A percentile compares a stretch with the other conserved stretches of the same genome.
These are phyloP conservation scores for Pterothamnion heteromorphum DNA, from an alignment of 31 red algal species.

Conservation along the genomic window DNA sequence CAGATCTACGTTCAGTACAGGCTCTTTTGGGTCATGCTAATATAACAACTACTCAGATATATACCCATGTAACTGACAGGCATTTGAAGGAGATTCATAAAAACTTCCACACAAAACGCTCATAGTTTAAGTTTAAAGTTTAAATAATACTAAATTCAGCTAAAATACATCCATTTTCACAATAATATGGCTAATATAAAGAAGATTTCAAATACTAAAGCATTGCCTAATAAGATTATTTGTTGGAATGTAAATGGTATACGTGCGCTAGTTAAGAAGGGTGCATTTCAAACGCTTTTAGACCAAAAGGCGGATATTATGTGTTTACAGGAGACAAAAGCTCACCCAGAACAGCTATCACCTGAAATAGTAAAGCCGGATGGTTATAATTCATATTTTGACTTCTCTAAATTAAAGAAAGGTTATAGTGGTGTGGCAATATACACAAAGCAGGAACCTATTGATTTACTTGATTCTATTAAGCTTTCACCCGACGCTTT, in stretches of 20 bases:
- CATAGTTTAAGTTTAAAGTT: no score
- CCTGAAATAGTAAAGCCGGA: no score
- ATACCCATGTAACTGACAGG: not conserved
- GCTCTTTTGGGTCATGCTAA: not conserved
- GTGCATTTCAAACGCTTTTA: not conserved
- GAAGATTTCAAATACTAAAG: no score
- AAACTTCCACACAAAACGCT: not conserved
- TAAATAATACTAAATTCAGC: no score
- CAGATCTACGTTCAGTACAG: not conserved
- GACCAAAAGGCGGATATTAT: conserved; percentile 33
- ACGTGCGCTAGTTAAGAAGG: not conserved
- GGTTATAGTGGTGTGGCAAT: no score
- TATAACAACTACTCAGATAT: not conserved
- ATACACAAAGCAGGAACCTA: no score
- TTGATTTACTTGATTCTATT: not conserved
- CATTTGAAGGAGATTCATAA: not conserved
- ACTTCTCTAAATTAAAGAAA: no score
- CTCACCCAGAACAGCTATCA: conserved; percentile 34
- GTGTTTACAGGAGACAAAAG: conserved; percentile 52
- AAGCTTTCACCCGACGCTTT: conserved; percentile 9
- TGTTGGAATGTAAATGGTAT: conserved; percentile 59
- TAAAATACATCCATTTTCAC: no score
- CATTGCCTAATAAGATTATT: conserved; percentile 7
- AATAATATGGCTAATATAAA: no score
- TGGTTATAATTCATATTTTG: no score